Evolutionary conservation across 805 yeast species (phyloP).

Genomic region (Cyberlindnera americana): DNA sequence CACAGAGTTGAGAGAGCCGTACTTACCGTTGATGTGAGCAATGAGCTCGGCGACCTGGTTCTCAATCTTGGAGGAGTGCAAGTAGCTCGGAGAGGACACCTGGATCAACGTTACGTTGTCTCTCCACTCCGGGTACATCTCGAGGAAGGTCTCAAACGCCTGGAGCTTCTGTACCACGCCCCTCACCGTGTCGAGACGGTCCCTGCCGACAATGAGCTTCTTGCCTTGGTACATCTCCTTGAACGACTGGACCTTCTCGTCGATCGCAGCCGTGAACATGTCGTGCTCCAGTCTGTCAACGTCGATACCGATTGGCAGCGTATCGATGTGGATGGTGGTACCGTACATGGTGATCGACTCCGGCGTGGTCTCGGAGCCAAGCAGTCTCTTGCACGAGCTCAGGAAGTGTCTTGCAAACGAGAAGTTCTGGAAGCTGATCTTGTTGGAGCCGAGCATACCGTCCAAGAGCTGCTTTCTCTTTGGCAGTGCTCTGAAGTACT

Average conservation of each 20-base stretch:
- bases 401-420: slow-evolving; percentile 89
- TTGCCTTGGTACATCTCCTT: slow-evolving; percentile 58
- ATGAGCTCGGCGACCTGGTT: slow-evolving; percentile 81
- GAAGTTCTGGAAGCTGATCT: slow-evolving; percentile 80
- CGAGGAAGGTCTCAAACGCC: slow-evolving; percentile 84
- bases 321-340: slow-evolving; percentile 63
- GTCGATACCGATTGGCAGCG: slow-evolving; percentile 90
- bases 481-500: slow-evolving; percentile 85
- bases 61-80: slow-evolving; percentile 58
- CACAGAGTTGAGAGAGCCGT: slow-evolving; percentile 74
- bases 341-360: slow-evolving; percentile 70
- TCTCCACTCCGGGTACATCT: slow-evolving; percentile 90
- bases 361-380: slow-evolving; percentile 61
- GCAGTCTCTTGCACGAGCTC: slow-evolving; percentile 81
- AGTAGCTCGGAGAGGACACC: slow-evolving; percentile 71
- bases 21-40: slow-evolving; percentile 76
- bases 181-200: slow-evolving; percentile 83
- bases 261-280: slow-evolving; percentile 43
- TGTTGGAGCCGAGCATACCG: slow-evolving; percentile 88
- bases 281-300: slow-evolving; percentile 63
- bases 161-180: slow-evolving; percentile 92
- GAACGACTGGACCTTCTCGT: slow-evolving; percentile 62
- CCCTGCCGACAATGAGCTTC: slow-evolving; percentile 90
- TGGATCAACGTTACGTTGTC: slow-evolving; percentile 85
- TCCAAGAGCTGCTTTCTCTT: slow-evolving; percentile 79